phyloP scores from a whole-genome alignment of 1,284 basidiomycete genomes.

The Microbotryum violaceum region DNA sequence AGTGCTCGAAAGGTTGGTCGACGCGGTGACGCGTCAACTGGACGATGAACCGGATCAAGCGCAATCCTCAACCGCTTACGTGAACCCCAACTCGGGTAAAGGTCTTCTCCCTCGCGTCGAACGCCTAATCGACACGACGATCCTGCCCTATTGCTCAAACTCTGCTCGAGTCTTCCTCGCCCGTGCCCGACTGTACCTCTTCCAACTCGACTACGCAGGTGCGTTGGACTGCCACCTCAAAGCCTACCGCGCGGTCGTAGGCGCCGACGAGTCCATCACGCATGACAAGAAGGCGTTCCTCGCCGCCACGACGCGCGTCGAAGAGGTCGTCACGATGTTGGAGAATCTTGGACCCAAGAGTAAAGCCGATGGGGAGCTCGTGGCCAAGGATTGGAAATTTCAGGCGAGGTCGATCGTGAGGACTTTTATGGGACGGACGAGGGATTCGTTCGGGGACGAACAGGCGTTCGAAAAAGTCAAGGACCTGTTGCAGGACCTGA shows the following conservation, averaged over 20 bases:
- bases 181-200: conserved; percentile 68
- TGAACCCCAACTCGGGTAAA: conserved; percentile 56
- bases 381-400: conserved; percentile 60
- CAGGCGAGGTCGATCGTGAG: conserved; percentile 81
- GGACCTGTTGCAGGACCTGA: conserved; percentile 47
- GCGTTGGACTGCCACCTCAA: conserved; percentile 73
- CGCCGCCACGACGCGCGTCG: conserved; percentile 66
- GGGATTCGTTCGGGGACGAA: conserved; percentile 72
- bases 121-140: conserved; percentile 61
- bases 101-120: conserved; percentile 58
- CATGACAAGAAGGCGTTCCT: conserved; percentile 59
- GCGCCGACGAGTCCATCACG: conserved; percentile 57
- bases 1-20: conserved; percentile 77
- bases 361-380: conserved; percentile 39
- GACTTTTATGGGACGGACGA: conserved; percentile 69
- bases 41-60: conserved; percentile 33
- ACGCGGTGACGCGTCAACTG: conserved; percentile 59
- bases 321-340: conserved; percentile 73
- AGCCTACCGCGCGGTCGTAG: conserved; percentile 67
- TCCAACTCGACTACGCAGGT: conserved; percentile 52
- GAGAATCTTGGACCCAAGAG: conserved; percentile 66
- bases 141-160: conserved; percentile 65
- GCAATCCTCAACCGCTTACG: conserved; percentile 1
- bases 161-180: conserved; percentile 69
- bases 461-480: conserved; percentile 67